A percentile compares a stretch with the other conserved stretches of the same genome.
These are phyloP conservation scores for Arxiozyma slooffiae DNA, from an alignment of 1,139 yeast species.

Conservation along the genomic window DNA sequence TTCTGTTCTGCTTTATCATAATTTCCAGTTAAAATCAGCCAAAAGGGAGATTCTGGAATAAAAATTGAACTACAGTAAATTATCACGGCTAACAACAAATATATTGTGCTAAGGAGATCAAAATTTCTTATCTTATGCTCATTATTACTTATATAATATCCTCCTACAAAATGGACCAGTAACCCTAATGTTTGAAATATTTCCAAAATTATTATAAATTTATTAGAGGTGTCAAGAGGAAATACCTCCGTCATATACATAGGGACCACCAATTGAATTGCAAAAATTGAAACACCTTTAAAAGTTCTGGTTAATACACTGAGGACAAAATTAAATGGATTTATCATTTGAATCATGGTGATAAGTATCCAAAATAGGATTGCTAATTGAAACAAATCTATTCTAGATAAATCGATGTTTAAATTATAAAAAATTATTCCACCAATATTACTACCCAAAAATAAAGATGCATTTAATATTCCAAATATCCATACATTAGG, in stretches of 20 bases:
- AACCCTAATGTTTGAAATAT: background rate
- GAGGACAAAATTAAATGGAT: constrained; percentile 17
- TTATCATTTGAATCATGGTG: constrained; percentile 28
- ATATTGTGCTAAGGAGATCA: constrained; percentile 58
- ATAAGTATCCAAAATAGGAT: constrained; percentile 29
- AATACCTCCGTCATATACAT: background rate
- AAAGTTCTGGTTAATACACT: background rate
- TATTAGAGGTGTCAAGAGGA: background rate
- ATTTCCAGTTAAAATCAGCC: constrained; percentile 33
- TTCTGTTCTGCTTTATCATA: constrained; percentile 17
- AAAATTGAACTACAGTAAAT: constrained; percentile 33
- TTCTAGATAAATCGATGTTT: constrained; percentile 24
- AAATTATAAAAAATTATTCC: constrained; percentile 33
- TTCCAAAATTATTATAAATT: background rate
- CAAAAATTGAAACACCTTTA: background rate
- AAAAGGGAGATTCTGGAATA: constrained; percentile 67
- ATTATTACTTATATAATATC: constrained; percentile 34
- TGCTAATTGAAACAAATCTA: constrained; percentile 22
- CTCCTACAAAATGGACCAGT: constrained; percentile 40
- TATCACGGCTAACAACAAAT: constrained; percentile 44
- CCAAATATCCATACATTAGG: background rate
- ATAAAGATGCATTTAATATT: background rate
- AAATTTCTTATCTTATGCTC: constrained; percentile 49
- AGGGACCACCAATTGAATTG: background rate
- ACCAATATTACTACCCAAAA: constrained; percentile 32